These are phyloP conservation scores for Celoporthe dispersa DNA, from an alignment of 2,329 filamentous ascomycete genomes.

Conservation along the genomic window DNA sequence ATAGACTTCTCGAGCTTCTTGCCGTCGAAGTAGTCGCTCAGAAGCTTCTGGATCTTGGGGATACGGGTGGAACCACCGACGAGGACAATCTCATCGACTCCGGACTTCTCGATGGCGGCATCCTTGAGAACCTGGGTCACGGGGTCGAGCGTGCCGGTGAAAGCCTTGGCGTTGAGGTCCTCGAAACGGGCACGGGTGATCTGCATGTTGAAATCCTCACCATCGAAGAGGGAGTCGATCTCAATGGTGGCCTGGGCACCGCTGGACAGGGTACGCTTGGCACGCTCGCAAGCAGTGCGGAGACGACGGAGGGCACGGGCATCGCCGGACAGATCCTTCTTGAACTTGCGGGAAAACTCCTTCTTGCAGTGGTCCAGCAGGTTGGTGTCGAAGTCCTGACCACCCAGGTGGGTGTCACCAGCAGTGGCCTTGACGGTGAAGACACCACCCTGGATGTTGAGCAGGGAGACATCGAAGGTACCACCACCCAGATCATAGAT, in stretches of 20 bases:
- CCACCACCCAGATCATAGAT: slow-evolving; percentile 99
- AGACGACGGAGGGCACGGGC: slow-evolving; percentile 93
- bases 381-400: slow-evolving; percentile 95
- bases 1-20: slow-evolving; percentile 99
- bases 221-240: slow-evolving; percentile 98
- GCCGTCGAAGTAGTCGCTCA: slow-evolving; percentile 98
- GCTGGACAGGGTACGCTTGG: slow-evolving; percentile 98
- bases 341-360: slow-evolving; percentile 83
- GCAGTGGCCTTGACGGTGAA: slow-evolving; percentile 99
- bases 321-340: slow-evolving; percentile 80
- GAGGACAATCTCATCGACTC: slow-evolving; percentile 97
- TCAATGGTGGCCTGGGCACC: slow-evolving; percentile 97
- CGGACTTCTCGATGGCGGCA: slow-evolving; percentile 81
- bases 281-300: slow-evolving; percentile 97
- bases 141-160: slow-evolving; percentile 90
- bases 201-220: slow-evolving; percentile 95
- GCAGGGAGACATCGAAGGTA: slow-evolving; percentile 99
- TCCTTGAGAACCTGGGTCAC: slow-evolving; percentile 98
- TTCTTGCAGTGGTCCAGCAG: slow-evolving; percentile 96
- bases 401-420: slow-evolving; percentile 96
- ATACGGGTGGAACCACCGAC: slow-evolving; percentile 99
- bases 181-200: slow-evolving; percentile 99
- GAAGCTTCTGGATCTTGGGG: slow-evolving; percentile 97
- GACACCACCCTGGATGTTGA: slow-evolving; percentile 98
- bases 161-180: slow-evolving; percentile 95